Percentiles rank a stretch among this genome's conserved stretches.
Conservation (phyloP, 2,329 filamentous ascomycete species). For the Paracoccidioides lutzii region DNA sequence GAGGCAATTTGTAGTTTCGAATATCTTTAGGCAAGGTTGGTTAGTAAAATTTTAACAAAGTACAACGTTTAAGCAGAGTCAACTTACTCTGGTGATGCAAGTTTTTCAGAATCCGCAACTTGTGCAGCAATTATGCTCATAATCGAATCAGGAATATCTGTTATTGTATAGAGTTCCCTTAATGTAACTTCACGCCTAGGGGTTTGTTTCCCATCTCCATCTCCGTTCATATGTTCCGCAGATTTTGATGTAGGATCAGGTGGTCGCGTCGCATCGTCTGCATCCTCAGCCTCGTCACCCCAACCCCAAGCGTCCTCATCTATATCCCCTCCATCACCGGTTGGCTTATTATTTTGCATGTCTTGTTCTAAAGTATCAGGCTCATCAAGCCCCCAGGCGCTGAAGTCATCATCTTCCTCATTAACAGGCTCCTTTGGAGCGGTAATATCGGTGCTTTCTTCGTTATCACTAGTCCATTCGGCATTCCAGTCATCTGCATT, state of each 20-base stretch:
- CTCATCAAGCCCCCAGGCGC: constrained; percentile 40
- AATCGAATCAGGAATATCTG: constrained; percentile 70
- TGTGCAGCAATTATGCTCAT: constrained; percentile 31
- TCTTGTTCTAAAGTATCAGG: constrained; percentile 13
- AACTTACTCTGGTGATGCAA: constrained; percentile 27
- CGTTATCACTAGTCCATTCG: constrained; percentile 54
- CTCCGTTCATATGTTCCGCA: constrained; percentile 15
- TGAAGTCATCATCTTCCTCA: constrained; percentile 33
- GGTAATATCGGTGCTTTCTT: constrained; percentile 20
- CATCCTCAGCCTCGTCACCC: constrained; percentile 50
- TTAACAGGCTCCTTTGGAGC: constrained; percentile 7
- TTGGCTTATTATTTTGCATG: constrained; percentile 1
- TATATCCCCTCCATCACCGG: constrained; percentile 20
- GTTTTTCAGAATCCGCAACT: constrained; percentile 28
- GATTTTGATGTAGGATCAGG: constrained; percentile 13
- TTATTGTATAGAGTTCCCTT: constrained; percentile 77
- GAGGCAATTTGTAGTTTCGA: constrained; percentile 27
- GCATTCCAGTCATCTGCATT: constrained; percentile 59
- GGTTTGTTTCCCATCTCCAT: constrained; percentile 4
- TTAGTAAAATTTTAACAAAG: background rate
- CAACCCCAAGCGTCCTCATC: constrained; percentile 67
- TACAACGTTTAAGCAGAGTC: background rate
- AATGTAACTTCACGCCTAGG: constrained; percentile 55
- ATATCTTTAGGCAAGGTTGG: constrained; percentile 11
- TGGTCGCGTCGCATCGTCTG: background rate